Conservation (phyloP, 208 protist genomes). For the Porcisia deanei region DNA sequence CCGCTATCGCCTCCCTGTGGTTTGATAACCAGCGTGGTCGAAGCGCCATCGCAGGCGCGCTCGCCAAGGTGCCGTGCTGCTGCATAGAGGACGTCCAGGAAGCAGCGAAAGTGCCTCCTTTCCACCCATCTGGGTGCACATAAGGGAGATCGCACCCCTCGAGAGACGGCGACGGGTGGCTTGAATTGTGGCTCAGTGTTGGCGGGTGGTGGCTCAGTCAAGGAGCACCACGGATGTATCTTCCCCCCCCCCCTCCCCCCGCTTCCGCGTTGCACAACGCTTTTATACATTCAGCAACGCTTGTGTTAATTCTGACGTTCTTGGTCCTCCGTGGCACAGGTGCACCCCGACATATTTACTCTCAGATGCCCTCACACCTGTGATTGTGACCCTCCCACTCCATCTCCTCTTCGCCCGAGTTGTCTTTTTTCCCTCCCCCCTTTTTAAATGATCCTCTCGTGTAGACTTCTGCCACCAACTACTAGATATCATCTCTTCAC, state of each 20-base stretch:
- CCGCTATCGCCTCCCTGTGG: conserved; percentile 24
- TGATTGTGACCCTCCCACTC: no score
- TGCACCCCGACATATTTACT: no score
- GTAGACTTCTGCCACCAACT: no score
- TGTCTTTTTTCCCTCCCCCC: no score
- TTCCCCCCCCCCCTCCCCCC: neutral
- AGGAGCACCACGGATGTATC: neutral
- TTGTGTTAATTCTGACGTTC: no score
- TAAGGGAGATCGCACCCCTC: neutral
- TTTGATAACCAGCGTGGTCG: conserved; percentile 33
- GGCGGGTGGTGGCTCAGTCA: neutral
- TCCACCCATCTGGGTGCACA: neutral
- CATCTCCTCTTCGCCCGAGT: no score
- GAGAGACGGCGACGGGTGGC: neutral
- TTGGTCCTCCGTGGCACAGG: no score
- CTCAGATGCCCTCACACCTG: no score
- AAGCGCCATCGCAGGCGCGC: conserved; percentile 13
- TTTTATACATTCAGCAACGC: no score
- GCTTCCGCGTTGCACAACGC: no score
- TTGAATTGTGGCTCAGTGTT: neutral
- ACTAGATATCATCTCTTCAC: no score
- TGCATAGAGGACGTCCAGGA: conserved; percentile 17
- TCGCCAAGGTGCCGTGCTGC: conserved; percentile 2
- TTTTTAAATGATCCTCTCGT: no score
- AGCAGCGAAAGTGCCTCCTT: neutral